Conservation (phyloP, 331 rosid genomes). For the Arachis monticola region DNA sequence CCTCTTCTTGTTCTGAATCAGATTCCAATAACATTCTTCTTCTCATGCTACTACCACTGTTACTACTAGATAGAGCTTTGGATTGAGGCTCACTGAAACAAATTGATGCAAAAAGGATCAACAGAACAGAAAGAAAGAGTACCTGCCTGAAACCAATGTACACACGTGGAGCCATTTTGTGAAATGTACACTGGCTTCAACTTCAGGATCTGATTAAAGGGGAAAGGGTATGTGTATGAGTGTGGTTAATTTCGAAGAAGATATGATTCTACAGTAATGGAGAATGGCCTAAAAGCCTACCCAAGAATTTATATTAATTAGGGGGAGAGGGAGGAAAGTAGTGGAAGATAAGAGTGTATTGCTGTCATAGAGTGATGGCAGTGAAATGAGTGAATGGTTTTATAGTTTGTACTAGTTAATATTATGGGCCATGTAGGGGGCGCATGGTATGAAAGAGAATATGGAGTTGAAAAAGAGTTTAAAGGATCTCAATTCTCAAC, state of each 20-base stretch:
- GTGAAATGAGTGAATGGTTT: conserved; percentile 7
- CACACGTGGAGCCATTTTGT: conserved; percentile 64
- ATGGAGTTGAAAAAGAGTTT: neutral
- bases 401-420: conserved; percentile 5
- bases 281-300: conserved; percentile 35
- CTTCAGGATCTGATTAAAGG: conserved; percentile 14
- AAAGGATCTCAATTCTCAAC: neutral
- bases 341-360: neutral
- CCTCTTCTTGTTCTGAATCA: conserved; percentile 36
- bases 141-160: conserved; percentile 46
- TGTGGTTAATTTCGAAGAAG: neutral
- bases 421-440: conserved; percentile 1
- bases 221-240: no score
- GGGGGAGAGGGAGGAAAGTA: neutral
- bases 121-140: conserved; percentile 43
- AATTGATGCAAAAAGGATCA: conserved; percentile 45
- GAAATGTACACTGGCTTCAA: conserved; percentile 28
- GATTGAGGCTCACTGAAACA: conserved; percentile 46
- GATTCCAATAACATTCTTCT: conserved; percentile 49
- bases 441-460: neutral
- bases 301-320: neutral
- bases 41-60: conserved; percentile 11
- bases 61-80: conserved; percentile 24
- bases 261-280: neutral
- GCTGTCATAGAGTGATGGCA: neutral